phyloP scores from a whole-genome alignment of 2,329 filamentous ascomycete species.

The Neonectria ditissima region DNA sequence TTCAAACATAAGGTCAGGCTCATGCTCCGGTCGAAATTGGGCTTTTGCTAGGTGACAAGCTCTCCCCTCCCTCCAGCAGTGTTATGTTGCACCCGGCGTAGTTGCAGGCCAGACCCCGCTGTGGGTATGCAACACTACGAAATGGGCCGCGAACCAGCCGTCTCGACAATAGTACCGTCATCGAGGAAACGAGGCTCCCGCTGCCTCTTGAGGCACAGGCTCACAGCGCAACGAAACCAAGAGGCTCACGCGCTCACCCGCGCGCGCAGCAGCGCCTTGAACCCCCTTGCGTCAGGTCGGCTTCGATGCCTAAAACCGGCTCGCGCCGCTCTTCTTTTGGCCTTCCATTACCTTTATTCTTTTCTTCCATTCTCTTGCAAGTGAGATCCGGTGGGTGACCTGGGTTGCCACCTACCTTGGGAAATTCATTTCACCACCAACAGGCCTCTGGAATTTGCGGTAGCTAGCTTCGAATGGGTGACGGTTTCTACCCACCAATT shows the following conservation, averaged over 20 bases:
- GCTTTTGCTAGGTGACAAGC: not conserved
- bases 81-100: not conserved
- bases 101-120: conserved; percentile 1
- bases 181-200: conserved; percentile 19
- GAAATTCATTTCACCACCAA: not conserved
- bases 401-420: not conserved
- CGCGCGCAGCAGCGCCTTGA: conserved; percentile 1
- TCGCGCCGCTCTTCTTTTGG: not conserved
- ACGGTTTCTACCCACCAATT: not conserved
- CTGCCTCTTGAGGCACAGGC: conserved; percentile 9
- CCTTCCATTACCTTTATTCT: not conserved
- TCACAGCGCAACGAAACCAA: not conserved
- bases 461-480: not conserved
- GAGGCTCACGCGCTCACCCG: conserved; percentile 9
- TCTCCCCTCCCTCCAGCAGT: not conserved
- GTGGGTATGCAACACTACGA: not conserved
- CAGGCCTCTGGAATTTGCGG: not conserved
- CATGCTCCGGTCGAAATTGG: not conserved
- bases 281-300: not conserved
- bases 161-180: conserved; percentile 1
- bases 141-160: conserved; percentile 18
- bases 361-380: not conserved
- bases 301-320: conserved; percentile 9
- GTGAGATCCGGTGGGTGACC: not conserved
- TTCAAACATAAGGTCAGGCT: not conserved